Conservation (phyloP, 2,329 filamentous ascomycete species). For the Lecanicillium sp. region DNA sequence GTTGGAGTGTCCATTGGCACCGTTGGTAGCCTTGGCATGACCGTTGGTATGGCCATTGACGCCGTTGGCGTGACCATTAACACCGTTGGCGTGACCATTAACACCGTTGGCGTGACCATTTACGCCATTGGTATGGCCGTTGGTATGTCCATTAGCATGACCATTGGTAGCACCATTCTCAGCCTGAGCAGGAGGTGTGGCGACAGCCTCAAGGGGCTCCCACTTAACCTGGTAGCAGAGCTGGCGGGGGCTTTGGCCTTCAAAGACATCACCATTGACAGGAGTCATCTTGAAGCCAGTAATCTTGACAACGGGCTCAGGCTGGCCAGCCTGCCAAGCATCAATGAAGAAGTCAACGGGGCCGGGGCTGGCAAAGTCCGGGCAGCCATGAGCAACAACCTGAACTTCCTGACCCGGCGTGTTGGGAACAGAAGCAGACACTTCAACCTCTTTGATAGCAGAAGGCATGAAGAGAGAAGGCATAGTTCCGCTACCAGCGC, state of each 20-base stretch:
- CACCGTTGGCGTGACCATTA: neutral
- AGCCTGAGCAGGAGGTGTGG: neutral
- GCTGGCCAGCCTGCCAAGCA: conserved; percentile 17
- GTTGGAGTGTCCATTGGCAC: neutral
- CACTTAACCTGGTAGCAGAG: conserved; percentile 39
- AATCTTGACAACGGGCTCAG: conserved; percentile 25
- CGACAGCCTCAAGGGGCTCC: conserved; percentile 24
- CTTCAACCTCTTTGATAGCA: conserved; percentile 22
- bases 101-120: conserved; percentile 5
- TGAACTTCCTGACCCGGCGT: conserved; percentile 20
- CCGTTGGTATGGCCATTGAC: conserved; percentile 2
- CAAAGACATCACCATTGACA: conserved; percentile 24
- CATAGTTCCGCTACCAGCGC: conserved; percentile 22
- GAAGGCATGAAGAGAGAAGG: conserved; percentile 28
- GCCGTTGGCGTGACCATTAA: conserved; percentile 6
- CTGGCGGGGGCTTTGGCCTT: conserved; percentile 13
- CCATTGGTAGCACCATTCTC: conserved; percentile 7
- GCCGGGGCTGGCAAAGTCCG: conserved; percentile 14
- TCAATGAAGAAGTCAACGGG: conserved; percentile 27
- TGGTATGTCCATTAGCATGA: neutral
- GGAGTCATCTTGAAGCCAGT: conserved; percentile 32
- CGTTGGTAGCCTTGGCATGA: neutral
- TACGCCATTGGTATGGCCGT: neutral
- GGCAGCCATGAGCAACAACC: conserved; percentile 17
- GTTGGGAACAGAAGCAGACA: conserved; percentile 16